Evolutionary conservation across 139 green algal genomes (phyloP), one percentile per base, ranked within the genome.

Genomic region (Zygnema circumcarinatum): DNA sequence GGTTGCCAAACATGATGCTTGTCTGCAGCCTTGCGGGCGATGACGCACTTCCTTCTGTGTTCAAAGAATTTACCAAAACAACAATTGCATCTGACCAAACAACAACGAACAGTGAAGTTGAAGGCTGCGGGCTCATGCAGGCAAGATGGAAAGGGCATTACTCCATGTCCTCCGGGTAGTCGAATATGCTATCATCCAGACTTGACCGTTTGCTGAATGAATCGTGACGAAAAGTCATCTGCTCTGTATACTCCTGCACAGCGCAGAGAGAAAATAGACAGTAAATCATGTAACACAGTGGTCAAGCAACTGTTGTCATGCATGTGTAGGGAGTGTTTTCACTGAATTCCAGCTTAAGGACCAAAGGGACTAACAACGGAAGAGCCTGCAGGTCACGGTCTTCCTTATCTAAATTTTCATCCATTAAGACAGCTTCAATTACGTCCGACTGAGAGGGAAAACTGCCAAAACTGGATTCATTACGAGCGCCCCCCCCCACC

Each of bases 81-180:
- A 62, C 47, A 62, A 16, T 7, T 62, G 7, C 47, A 62, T 62
- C 47, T 62, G 7, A 25, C 16, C 47, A 62, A 25, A 16, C 47
- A 62, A 62, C 47, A 62, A 36, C 1, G 1, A 42, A 36, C 73
- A 36, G 25, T 1, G n/a, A 32, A 68, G 33, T 31, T 47, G 32
- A 36, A 0, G 21, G 38, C 20, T 29, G 20, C 25, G 0, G 36
- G 16, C 35, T 29, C 25, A 36, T 35, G 68, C 1, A 20, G 1
- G 68, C 25, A 36, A 74, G 74, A 2, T 81, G 11, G 33, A 3
- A n/a, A 0, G n/a, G 31, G 39, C 33, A n/a, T 81, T 67, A 81
- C 74, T 81, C 74, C 74, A 81, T 81, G 74, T 81, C 74, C 1
- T n/a, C 33, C 16, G 74, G 74, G 2, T 69, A 53, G 0, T 81